phyloP scores from a whole-genome alignment of 768 basidiomycete species.

The Hortiboletus flavorubellus region DNA sequence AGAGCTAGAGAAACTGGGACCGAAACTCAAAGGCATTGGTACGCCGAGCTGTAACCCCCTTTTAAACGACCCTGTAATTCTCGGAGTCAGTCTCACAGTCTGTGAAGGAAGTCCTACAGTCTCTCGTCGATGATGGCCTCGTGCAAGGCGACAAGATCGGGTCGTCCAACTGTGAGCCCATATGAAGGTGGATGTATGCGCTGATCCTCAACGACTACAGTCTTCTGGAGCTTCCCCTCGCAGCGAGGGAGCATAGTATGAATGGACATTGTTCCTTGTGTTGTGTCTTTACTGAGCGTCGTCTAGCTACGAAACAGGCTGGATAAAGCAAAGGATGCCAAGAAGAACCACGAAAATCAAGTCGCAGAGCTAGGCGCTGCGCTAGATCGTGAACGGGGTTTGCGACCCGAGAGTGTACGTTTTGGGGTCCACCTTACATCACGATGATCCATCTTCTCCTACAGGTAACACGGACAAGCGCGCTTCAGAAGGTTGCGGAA shows the following conservation, averaged over 20 bases:
- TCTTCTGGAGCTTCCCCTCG: constrained; percentile 96
- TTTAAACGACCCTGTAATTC: background rate
- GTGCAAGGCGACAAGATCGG: constrained; percentile 92
- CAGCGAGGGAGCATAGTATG: constrained; percentile 75
- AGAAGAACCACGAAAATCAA: constrained; percentile 41
- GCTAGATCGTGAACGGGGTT: constrained; percentile 49
- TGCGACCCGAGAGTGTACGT: constrained; percentile 57
- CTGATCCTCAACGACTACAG: constrained; percentile 36
- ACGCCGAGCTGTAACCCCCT: constrained; percentile 10
- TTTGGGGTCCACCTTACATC: background rate
- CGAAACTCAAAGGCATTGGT: constrained; percentile 92
- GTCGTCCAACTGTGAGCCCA: constrained; percentile 79
- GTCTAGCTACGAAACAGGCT: constrained; percentile 59
- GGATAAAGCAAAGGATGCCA: constrained; percentile 46
- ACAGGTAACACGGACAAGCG: constrained; percentile 55
- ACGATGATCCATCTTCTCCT: background rate
- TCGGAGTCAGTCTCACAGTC: constrained; percentile 69
- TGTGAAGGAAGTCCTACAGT: constrained; percentile 88
- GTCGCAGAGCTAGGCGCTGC: constrained; percentile 45
- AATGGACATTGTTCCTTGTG: background rate
- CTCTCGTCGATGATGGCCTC: constrained; percentile 81
- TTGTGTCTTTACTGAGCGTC: background rate
- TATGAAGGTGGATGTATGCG: constrained; percentile 21
- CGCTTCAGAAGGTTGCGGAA: constrained; percentile 47
- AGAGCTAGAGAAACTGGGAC: constrained; percentile 86